phyloP scores from a whole-genome alignment of 1,284 basidiomycete species.

The Microbotryomycetes sp. region DNA sequence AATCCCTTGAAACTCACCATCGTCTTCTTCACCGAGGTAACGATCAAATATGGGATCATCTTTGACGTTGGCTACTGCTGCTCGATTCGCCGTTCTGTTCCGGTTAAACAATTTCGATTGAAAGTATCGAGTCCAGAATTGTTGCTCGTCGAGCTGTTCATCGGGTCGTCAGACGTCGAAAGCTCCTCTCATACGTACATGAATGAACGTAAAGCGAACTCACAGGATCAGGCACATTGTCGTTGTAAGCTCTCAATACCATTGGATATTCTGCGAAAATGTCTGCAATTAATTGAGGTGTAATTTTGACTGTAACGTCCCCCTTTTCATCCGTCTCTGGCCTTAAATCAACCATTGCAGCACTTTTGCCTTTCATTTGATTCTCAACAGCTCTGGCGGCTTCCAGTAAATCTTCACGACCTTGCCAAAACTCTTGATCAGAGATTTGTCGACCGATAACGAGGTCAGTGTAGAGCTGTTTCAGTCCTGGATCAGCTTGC shows the following conservation, averaged over 20 bases:
- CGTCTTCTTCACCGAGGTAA: slow-evolving; percentile 90
- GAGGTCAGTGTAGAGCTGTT: slow-evolving; percentile 71
- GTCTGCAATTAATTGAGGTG: slow-evolving; percentile 85
- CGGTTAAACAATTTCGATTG: slow-evolving; percentile 90
- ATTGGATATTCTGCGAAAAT: slow-evolving; percentile 98
- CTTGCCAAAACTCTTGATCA: slow-evolving; percentile 92
- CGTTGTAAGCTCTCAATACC: slow-evolving; percentile 81
- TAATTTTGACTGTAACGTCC: slow-evolving; percentile 83
- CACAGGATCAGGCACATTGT: slow-evolving; percentile 83
- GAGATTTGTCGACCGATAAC: slow-evolving; percentile 77
- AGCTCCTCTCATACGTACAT: no score
- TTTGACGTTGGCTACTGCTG: slow-evolving; percentile 61
- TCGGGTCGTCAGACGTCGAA: neutral
- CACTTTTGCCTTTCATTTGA: slow-evolving; percentile 46
- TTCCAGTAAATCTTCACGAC: slow-evolving; percentile 67
- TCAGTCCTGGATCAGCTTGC: slow-evolving; percentile 64
- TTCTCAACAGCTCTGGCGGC: slow-evolving; percentile 63
- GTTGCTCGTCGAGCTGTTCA: slow-evolving; percentile 67
- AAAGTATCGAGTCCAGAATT: slow-evolving; percentile 97
- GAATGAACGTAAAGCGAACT: no score
- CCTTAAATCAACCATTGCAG: slow-evolving; percentile 81
- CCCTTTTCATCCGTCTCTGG: slow-evolving; percentile 66
- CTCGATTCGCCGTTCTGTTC: slow-evolving; percentile 79
- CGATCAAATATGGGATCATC: slow-evolving; percentile 92
- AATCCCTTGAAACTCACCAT: slow-evolving; percentile 54